phyloP scores from a whole-genome alignment of 2,329 filamentous ascomycete species.

The Westerdykella sp. region DNA sequence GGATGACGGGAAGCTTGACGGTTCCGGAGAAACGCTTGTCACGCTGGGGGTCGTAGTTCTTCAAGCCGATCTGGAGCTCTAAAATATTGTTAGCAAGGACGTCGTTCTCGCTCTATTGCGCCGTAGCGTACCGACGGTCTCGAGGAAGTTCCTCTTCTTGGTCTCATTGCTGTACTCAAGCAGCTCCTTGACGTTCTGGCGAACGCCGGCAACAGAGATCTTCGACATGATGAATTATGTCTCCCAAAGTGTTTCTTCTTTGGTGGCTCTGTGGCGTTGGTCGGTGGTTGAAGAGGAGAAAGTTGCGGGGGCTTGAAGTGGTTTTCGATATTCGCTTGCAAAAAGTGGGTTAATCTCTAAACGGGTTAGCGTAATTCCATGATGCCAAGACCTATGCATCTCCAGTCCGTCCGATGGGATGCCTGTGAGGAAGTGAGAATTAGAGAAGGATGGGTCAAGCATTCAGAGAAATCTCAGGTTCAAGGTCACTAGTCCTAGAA shows the following conservation, averaged over 20 bases:
- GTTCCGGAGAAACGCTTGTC: conserved; percentile 99
- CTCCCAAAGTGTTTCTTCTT: conserved; percentile 43
- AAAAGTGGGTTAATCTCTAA: background rate
- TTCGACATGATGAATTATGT: conserved; percentile 63
- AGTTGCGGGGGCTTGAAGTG: conserved; percentile 3
- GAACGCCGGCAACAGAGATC: conserved; percentile 81
- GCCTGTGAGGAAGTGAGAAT: no score
- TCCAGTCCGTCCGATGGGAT: no score
- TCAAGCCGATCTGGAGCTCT: conserved; percentile 51
- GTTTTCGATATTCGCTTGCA: conserved; percentile 4
- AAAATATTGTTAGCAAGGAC: no score
- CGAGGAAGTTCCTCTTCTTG: conserved; percentile 98
- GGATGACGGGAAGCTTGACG: conserved; percentile 83
- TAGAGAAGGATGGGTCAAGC: no score
- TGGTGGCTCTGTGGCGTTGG: conserved; percentile 35
- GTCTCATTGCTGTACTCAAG: conserved; percentile 91
- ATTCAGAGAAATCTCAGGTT: no score
- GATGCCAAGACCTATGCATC: no score
- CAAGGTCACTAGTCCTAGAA: no score
- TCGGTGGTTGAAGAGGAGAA: conserved; percentile 20
- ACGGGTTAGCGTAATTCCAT: no score
- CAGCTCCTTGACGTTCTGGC: conserved; percentile 86
- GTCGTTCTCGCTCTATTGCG: no score
- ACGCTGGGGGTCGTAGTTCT: conserved; percentile 75
- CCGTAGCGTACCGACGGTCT: conserved; percentile 58